These are phyloP conservation scores for Yamadazyma aaseri DNA, from an alignment of 1,139 yeast genomes.

Conservation along the genomic window DNA sequence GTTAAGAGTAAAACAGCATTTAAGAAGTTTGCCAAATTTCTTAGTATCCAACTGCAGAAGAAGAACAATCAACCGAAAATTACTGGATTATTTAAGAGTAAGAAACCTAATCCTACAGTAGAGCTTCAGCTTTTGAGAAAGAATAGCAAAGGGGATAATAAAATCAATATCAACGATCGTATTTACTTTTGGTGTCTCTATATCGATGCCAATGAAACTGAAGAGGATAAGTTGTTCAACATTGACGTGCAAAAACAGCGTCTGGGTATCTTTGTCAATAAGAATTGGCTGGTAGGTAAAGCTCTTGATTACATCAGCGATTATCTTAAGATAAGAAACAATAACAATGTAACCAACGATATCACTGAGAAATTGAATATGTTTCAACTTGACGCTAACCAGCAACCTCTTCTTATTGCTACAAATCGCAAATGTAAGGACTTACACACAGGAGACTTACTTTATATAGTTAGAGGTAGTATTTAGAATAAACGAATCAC, in stretches of 20 bases:
- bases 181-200: constrained; percentile 61
- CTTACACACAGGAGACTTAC: constrained; percentile 28
- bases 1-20: constrained; percentile 36
- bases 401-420: constrained; percentile 25
- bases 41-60: constrained; percentile 30
- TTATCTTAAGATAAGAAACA: constrained; percentile 51
- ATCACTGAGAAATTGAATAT: constrained; percentile 42
- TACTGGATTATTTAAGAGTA: constrained; percentile 19
- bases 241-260: constrained; percentile 29
- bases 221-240: constrained; percentile 22
- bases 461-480: constrained; percentile 43
- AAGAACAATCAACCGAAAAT: constrained; percentile 10
- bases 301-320: constrained; percentile 69
- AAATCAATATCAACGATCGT: constrained; percentile 54
- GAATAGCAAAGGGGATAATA: constrained; percentile 67
- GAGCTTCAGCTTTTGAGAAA: constrained; percentile 41
- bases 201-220: constrained; percentile 35
- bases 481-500: constrained; percentile 3
- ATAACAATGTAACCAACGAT: constrained; percentile 51
- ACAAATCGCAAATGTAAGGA: constrained; percentile 40
- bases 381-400: constrained; percentile 31
- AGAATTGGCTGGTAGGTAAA: constrained; percentile 75
- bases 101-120: constrained; percentile 17
- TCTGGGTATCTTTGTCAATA: constrained; percentile 52
- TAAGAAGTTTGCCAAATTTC: constrained; percentile 45